Evolutionary conservation across 345 rosid genomes (phyloP).

Genomic region (Sisymbrium irio): DNA sequence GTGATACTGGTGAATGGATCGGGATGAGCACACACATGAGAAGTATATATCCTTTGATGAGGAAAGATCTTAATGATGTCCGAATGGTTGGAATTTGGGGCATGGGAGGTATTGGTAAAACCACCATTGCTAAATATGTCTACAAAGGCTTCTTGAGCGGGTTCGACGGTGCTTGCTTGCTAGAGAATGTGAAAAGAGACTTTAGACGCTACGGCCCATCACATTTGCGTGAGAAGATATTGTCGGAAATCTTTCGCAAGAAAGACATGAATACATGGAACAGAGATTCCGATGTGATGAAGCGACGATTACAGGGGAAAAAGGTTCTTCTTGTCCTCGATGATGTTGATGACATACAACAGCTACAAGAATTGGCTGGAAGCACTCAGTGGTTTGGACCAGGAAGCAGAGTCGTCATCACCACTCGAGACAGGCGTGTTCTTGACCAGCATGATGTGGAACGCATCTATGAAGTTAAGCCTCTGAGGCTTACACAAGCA

Average conservation of each 20-base stretch:
- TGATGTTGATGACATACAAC: conserved; percentile 29
- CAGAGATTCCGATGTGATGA: conserved; percentile 23
- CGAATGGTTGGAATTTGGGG: conserved; percentile 45
- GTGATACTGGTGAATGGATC: conserved; percentile 5
- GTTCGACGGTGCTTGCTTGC: conserved; percentile 43
- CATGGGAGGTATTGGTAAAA: conserved; percentile 56
- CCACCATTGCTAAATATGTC: conserved; percentile 45
- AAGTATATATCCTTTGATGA: conserved; percentile 21
- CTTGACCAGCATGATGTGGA: conserved; percentile 25
- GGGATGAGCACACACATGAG: conserved; percentile 36
- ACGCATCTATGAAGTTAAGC: conserved; percentile 26
- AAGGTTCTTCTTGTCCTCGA: conserved; percentile 33
- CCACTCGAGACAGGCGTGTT: conserved; percentile 33
- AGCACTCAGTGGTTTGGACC: conserved; percentile 30
- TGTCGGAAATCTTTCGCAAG: conserved; percentile 17
- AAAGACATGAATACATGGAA: conserved; percentile 1
- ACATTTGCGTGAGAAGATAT: conserved; percentile 8
- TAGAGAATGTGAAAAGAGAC: conserved; percentile 41
- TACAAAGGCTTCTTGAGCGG: conserved; percentile 24
- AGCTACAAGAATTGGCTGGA: conserved; percentile 29
- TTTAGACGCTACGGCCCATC: conserved; percentile 13
- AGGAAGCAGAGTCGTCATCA: conserved; percentile 38
- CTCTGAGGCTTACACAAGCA: conserved; percentile 29
- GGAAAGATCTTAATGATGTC: neutral
- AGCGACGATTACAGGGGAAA: conserved; percentile 10